Evolutionary conservation across 1,284 basidiomycete species (phyloP).

Genomic region (Irpex rosettiformis): DNA sequence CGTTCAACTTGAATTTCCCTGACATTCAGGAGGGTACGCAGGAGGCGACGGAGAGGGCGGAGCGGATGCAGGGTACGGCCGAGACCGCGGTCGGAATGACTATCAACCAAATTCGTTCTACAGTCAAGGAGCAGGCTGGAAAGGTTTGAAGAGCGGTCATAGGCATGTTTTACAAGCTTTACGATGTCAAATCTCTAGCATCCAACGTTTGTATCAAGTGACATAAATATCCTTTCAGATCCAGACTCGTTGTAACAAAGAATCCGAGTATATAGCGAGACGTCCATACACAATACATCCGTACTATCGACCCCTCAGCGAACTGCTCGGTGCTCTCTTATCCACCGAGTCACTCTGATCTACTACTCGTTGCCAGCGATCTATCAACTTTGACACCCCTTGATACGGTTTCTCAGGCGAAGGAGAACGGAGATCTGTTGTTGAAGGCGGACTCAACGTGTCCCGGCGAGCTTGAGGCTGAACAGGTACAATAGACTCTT

Average conservation of each 20-base stretch:
- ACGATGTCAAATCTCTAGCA: too few species aligned
- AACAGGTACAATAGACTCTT: constrained; percentile 10
- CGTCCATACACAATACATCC: neutral
- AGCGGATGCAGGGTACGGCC: neutral
- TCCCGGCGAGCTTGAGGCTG: constrained; percentile 3
- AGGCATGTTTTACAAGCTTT: too few species aligned
- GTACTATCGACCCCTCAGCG: constrained; percentile 7
- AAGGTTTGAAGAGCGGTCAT: neutral
- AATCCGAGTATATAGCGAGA: too few species aligned
- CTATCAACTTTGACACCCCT: constrained; percentile 77
- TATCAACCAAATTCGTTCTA: constrained; percentile 6
- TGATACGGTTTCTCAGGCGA: constrained; percentile 75
- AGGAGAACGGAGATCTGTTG: constrained; percentile 37
- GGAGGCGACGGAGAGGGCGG: neutral
- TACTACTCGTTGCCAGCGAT: constrained; percentile 79
- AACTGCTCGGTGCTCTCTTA: constrained; percentile 1
- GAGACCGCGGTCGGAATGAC: neutral
- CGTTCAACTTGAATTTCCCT: constrained; percentile 8
- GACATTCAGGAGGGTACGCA: neutral
- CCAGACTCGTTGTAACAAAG: neutral
- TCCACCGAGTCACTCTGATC: constrained; percentile 44
- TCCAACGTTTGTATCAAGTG: neutral
- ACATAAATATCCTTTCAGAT: neutral
- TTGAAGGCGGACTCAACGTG: constrained; percentile 5
- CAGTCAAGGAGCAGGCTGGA: constrained; percentile 2